These are phyloP conservation scores for Amaranthus hypochondriacus DNA, from an alignment of 148 eudicot genomes.

Conservation along the genomic window DNA sequence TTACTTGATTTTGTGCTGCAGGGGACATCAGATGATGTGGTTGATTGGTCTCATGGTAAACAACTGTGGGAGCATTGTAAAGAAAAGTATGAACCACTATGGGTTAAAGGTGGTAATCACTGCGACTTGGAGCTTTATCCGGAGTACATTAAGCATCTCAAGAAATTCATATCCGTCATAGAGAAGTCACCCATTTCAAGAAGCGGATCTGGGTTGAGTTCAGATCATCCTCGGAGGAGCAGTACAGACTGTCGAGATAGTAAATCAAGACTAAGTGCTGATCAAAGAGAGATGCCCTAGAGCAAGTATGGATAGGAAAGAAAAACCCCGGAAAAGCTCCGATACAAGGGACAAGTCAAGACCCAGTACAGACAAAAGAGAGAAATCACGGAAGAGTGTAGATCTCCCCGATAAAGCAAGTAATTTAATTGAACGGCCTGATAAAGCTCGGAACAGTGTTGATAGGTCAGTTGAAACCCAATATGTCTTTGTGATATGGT, in stretches of 20 bases:
- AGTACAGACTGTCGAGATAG: slow-evolving; percentile 60
- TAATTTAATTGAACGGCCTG: slow-evolving; percentile 52
- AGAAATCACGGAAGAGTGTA: slow-evolving; percentile 50
- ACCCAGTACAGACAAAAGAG: slow-evolving; percentile 65
- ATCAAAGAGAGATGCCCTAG: slow-evolving; percentile 61
- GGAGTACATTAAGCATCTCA: slow-evolving; percentile 74
- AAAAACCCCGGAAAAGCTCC: slow-evolving; percentile 52
- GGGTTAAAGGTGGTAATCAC: slow-evolving; percentile 85
- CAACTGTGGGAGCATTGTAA: slow-evolving; percentile 79
- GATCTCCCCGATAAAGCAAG: slow-evolving; percentile 44
- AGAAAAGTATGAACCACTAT: slow-evolving; percentile 80
- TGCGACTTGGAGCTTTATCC: slow-evolving; percentile 86
- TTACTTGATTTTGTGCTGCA: slow-evolving; percentile 20
- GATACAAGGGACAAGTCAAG: slow-evolving; percentile 68
- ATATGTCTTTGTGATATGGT: too few species aligned
- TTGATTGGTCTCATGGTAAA: slow-evolving; percentile 80
- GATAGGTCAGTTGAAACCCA: slow-evolving; percentile 49
- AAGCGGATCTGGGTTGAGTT: slow-evolving; percentile 32
- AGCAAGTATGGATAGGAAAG: slow-evolving; percentile 51
- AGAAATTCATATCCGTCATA: slow-evolving; percentile 63
- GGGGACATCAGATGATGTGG: slow-evolving; percentile 90
- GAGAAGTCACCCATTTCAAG: slow-evolving; percentile 49
- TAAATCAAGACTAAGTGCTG: slow-evolving; percentile 54
- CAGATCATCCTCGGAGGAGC: slow-evolving; percentile 44
- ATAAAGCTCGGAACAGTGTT: slow-evolving; percentile 78